Base-by-base conservation (phyloP, 305 asterid genomes). In the Rubia occidens region DNA sequence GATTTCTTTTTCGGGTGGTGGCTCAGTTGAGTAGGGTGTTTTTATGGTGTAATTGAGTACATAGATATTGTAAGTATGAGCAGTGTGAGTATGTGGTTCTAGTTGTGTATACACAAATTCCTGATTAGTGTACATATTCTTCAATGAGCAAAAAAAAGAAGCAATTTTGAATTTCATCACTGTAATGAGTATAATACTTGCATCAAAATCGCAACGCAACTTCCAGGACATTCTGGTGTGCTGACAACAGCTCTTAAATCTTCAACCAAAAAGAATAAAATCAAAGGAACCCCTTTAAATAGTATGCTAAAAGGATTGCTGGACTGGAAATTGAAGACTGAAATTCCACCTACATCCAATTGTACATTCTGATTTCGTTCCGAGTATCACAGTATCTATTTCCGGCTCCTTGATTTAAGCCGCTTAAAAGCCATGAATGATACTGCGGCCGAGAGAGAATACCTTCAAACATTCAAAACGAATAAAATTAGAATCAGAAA, bases 381-480 rank as follows among this genome's bases (percentile, higher is more conserved):
- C 0, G 62, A 6, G 53, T 37, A 42, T 10, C 20, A 49, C 17
- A 43, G 8, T 7, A 26, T 29, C 83, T 84, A 88, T 79, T 86
- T 76, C 79, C 79, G 74, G 72, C 72, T 85, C 82, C 75, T 80
- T 3, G 85, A 87, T 71, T 85, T 84, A 35, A 93, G 85, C 77
- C 95, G 89, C 82, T 85, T 86, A 67, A 80, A 74, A 69, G 98
- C 98, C 97, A 93, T 90, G 79, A 81, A 87, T 14, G 95, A 88
- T 61, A 93, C 96, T 42, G 98, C 97, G 58, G 91, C 95, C 18
- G 97, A 93, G 47, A 90, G 83, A 69, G 98, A 81, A 78, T 93
- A 90, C 98, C 97, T 93, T 78, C 85, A 79, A 71, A 67, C 47
- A 69, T 15, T 17, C 1, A n/a, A 32, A 32, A n/a, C 15, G 17